Conservation (phyloP, 208 protist genomes). For the Herpetomonas samuelpessoai region DNA sequence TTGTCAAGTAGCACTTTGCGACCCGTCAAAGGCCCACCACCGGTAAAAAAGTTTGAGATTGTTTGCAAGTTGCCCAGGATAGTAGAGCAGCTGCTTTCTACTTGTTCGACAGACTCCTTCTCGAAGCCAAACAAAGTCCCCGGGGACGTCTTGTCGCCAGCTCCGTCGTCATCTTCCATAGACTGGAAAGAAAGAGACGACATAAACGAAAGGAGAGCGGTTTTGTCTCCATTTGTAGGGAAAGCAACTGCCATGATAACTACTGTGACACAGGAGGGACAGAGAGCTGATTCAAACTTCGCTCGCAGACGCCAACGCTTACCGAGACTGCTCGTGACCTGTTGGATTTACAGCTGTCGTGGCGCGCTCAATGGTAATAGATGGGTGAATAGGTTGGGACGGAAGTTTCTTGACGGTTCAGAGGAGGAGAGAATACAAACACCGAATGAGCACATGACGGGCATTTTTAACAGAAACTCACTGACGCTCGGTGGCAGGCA, state of each 20-base stretch:
- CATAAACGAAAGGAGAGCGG: constrained; percentile 28
- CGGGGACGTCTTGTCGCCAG: neutral
- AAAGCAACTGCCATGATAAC: constrained; percentile 38
- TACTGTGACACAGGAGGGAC: neutral
- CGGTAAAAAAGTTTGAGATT: constrained; percentile 15
- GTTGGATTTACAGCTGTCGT: no score
- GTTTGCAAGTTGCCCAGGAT: constrained; percentile 15
- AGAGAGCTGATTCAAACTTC: neutral
- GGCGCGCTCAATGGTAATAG: no score
- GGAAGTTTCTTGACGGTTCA: no score
- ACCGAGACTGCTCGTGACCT: no score
- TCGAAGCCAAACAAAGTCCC: neutral
- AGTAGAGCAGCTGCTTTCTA: constrained; percentile 11
- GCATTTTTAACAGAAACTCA: no score
- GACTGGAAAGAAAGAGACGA: neutral
- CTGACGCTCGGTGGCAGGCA: no score
- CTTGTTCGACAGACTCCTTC: constrained; percentile 14
- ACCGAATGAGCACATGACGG: no score
- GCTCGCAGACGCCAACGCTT: no score
- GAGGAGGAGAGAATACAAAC: no score
- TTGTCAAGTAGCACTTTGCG: neutral
- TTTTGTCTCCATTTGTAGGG: constrained; percentile 25
- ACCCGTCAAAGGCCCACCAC: constrained; percentile 3
- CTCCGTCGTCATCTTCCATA: neutral
- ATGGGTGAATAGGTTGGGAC: no score